These are phyloP conservation scores for Galeopsis tetrahit DNA, from an alignment of 257 asterid genomes.

Conservation along the genomic window DNA sequence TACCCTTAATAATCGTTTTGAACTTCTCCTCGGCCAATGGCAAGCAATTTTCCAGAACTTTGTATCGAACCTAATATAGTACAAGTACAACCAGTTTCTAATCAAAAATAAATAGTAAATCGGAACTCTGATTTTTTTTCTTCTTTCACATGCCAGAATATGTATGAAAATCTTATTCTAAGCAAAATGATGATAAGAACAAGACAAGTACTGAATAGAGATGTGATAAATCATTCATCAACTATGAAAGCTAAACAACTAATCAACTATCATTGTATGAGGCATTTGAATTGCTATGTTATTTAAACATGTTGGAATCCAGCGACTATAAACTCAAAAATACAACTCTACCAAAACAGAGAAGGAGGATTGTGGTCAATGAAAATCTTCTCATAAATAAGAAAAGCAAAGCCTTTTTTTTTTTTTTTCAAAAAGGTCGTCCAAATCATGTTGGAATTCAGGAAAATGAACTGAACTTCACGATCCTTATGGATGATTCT, in stretches of 20 bases:
- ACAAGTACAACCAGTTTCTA: conserved; percentile 25
- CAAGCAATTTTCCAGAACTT: conserved; percentile 63
- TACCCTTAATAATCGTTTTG: conserved; percentile 64
- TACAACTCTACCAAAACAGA: conserved; percentile 1
- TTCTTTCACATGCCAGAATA: neutral
- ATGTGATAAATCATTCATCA: neutral
- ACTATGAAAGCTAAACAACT: neutral
- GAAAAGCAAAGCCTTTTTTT: neutral
- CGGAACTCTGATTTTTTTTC: neutral
- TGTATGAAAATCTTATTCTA: conserved; percentile 23
- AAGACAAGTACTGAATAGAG: neutral
- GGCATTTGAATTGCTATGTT: neutral
- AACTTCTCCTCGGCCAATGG: conserved; percentile 89
- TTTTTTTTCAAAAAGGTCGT: conserved; percentile 3
- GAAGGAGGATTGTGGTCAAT: conserved; percentile 1
- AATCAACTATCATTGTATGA: conserved; percentile 2
- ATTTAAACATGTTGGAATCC: neutral
- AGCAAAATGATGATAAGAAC: conserved; percentile 12
- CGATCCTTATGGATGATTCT: conserved; percentile 3
- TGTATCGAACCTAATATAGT: conserved; percentile 72
- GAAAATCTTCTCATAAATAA: conserved; percentile 16
- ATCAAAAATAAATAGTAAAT: conserved; percentile 29
- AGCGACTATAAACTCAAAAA: conserved; percentile 12
- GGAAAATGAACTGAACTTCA: conserved; percentile 13
- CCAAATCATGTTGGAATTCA: conserved; percentile 11